Evolutionary conservation across 2,329 filamentous ascomycete species (phyloP).

Genomic region (Metarhizium anisopliae): DNA sequence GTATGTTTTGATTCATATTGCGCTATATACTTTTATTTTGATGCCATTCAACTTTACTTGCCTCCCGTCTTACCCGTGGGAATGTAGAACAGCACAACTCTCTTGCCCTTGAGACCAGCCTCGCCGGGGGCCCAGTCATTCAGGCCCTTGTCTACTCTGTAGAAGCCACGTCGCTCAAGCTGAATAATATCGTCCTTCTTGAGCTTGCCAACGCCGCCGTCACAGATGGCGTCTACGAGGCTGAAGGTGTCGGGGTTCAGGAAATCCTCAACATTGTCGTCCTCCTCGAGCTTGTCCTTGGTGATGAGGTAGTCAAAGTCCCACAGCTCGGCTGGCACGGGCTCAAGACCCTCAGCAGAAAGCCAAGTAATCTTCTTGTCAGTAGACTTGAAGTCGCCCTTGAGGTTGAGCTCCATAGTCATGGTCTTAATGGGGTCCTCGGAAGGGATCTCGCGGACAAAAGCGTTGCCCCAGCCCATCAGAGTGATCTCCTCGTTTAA

Average conservation of each 20-base stretch:
- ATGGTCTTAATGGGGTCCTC: constrained; percentile 56
- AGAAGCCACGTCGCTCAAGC: constrained; percentile 89
- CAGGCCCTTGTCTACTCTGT: constrained; percentile 65
- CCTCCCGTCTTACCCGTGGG: constrained; percentile 36
- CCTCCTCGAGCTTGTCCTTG: constrained; percentile 87
- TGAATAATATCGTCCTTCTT: constrained; percentile 90
- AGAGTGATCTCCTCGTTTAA: constrained; percentile 86
- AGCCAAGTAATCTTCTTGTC: constrained; percentile 97
- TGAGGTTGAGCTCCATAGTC: constrained; percentile 79
- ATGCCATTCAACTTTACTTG: constrained; percentile 6
- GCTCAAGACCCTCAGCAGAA: constrained; percentile 62
- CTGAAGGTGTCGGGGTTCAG: constrained; percentile 68
- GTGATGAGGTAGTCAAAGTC: constrained; percentile 94
- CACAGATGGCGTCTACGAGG: constrained; percentile 66
- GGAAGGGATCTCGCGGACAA: constrained; percentile 59
- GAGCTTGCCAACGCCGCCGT: constrained; percentile 68
- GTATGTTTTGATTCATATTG: not conserved
- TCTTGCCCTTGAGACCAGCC: constrained; percentile 37
- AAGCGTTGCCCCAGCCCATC: constrained; percentile 93
- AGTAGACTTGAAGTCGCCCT: constrained; percentile 89
- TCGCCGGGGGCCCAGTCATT: constrained; percentile 40
- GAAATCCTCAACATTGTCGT: constrained; percentile 78
- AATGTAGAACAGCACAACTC: constrained; percentile 47
- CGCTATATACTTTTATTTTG: not conserved
- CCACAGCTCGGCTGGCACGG: constrained; percentile 77